phyloP scores from a whole-genome alignment of 345 rosid genomes.

The Populus euphratica region DNA sequence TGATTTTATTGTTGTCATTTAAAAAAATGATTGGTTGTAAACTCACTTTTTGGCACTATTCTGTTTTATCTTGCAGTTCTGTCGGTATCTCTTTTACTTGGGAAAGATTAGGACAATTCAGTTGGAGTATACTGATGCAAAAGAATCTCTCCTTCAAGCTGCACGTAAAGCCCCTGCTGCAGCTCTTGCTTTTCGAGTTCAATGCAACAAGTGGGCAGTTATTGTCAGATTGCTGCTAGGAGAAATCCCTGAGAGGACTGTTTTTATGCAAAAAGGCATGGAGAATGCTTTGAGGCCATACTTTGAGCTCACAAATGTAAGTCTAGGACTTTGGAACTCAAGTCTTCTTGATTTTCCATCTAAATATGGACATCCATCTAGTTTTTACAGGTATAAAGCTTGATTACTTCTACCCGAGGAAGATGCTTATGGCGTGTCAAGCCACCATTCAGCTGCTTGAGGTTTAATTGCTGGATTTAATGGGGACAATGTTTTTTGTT shows the following conservation, averaged over 20 bases:
- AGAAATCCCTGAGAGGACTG: slow-evolving; percentile 80
- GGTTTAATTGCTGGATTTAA: not conserved
- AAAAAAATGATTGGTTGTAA: not conserved
- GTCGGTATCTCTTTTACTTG: slow-evolving; percentile 77
- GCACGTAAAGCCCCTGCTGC: slow-evolving; percentile 86
- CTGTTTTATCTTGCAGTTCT: slow-evolving; percentile 51
- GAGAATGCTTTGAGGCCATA: slow-evolving; percentile 77
- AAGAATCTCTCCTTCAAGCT: slow-evolving; percentile 83
- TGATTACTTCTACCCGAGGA: not conserved
- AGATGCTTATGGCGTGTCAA: not conserved
- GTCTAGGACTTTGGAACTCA: slow-evolving; percentile 12
- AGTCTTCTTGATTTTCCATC: not conserved
- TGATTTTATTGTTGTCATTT: not conserved
- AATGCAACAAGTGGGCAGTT: slow-evolving; percentile 81
- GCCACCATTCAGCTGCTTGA: not conserved
- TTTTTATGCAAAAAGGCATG: slow-evolving; percentile 87
- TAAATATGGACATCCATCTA: not conserved
- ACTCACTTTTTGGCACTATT: not conserved
- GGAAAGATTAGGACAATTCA: slow-evolving; percentile 87
- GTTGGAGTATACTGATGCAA: slow-evolving; percentile 85
- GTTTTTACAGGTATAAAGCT: not conserved
- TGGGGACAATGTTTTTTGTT: not conserved
- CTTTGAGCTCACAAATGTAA: slow-evolving; percentile 86
- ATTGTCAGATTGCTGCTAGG: slow-evolving; percentile 72
- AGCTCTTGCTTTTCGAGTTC: slow-evolving; percentile 69